A percentile compares a stretch with the other conserved stretches of the same genome.
These are phyloP conservation scores for Neoscytalidium dimidiatum DNA, from an alignment of 2,329 filamentous ascomycete species.

Conservation along the genomic window DNA sequence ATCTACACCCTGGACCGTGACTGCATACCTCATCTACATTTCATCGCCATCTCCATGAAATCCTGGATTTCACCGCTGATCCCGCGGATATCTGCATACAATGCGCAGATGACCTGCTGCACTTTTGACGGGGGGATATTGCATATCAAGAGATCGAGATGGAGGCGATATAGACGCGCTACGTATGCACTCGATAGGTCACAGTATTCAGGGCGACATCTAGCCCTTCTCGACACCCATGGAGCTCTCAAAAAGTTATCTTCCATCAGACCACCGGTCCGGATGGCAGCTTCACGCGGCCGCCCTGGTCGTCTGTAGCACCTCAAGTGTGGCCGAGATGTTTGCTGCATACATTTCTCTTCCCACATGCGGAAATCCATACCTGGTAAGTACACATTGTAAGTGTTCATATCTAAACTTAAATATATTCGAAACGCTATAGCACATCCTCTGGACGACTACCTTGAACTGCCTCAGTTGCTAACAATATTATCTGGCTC, in stretches of 20 bases:
- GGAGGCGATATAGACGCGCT: background rate
- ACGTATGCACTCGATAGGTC: background rate
- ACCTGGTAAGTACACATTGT: no score
- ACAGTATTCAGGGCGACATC: background rate
- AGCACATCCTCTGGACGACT: no score
- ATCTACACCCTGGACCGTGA: background rate
- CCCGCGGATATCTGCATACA: background rate
- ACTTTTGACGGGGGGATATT: background rate
- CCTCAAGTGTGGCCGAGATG: no score
- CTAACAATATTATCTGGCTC: no score
- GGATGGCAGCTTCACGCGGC: no score
- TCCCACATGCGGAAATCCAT: no score
- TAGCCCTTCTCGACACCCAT: background rate
- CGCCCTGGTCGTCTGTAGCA: no score
- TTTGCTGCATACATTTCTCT: no score
- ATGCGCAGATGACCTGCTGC: constrained; percentile 2
- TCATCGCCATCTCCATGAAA: background rate
- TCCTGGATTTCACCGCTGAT: background rate
- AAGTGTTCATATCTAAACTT: no score
- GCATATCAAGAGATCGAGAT: background rate
- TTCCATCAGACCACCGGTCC: background rate
- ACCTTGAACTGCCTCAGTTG: no score
- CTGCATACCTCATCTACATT: background rate
- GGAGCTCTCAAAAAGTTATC: background rate
- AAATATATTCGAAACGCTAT: no score